Evolutionary conservation across 352 stramenopile species (phyloP), one percentile per base, ranked within the genome.

Genomic region (Albugo laibachii): DNA sequence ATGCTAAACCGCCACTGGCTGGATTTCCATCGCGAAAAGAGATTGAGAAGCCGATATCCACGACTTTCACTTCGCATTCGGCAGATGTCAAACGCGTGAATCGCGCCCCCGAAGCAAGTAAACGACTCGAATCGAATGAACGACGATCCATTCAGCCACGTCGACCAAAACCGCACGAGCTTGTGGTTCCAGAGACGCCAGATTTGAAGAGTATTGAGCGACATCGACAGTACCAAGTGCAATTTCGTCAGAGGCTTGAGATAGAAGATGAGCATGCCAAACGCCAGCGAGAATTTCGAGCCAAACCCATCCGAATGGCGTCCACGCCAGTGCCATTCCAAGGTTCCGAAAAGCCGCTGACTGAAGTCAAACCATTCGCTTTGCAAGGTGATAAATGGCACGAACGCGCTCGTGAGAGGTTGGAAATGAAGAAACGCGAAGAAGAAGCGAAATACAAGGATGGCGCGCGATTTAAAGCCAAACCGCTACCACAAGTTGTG

Each of bases 221-320:
- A 12, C 74, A 87, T 44, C 65, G 66, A 2, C 60, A 78, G 50
- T 87, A 82, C 27, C 74, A 84, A 34, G 65, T 80, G 36, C 70
- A 81, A 13, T 63, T 87, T 34, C 66, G 63, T n/a, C 74, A 62
- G 11, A 64, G 65, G 10, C 48, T 79, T 14, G 55, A 80, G 31
- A 59, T 56, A 10, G 74, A 87, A 55, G 56, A 80, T 27, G 60
- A 78, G 36, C 57, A 81, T 21, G 58, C 55, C 36, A 58, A 65
- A 14, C 68, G 63, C 11, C 67, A 78, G 47, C 69, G 57, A 5
- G 62, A 78, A 42, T 87, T 87, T 39, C 62, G 62, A 61, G 74
- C 74, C 8, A 70, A 84, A n/a, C 74, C 74, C 0, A 79, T 87
- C 41, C 67, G 65, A 31, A 36, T 82, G 21, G 62, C 62, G 1